A percentile compares a stretch with the other conserved stretches of the same genome.
These are phyloP conservation scores for Pichia cactophila DNA, from an alignment of 1,139 yeast species.

Conservation along the genomic window DNA sequence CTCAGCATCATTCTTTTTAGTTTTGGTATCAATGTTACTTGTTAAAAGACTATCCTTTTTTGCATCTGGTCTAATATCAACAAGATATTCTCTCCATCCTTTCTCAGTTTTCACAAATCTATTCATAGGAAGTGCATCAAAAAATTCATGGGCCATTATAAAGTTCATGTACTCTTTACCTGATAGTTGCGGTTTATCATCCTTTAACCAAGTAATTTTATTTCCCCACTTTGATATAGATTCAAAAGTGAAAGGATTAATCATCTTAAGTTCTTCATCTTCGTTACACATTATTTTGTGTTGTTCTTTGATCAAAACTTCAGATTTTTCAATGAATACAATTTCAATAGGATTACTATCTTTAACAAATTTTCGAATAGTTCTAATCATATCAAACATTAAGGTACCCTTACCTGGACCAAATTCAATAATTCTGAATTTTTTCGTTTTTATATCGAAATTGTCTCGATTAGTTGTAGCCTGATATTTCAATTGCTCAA, in stretches of 20 bases:
- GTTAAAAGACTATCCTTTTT: slow-evolving; percentile 15
- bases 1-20: slow-evolving; percentile 27
- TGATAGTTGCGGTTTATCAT: slow-evolving; percentile 37
- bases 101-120: slow-evolving; percentile 52
- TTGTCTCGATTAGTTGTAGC: slow-evolving; percentile 34
- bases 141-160: slow-evolving; percentile 77
- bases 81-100: slow-evolving; percentile 77
- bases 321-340: slow-evolving; percentile 66
- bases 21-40: slow-evolving; percentile 10
- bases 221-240: slow-evolving; percentile 50
- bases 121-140: slow-evolving; percentile 79
- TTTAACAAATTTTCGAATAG: slow-evolving; percentile 38
- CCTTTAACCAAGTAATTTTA: slow-evolving; percentile 59
- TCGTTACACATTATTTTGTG: slow-evolving; percentile 41
- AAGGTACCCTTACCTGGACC: slow-evolving; percentile 87
- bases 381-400: slow-evolving; percentile 54
- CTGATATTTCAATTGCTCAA: slow-evolving; percentile 35
- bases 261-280: slow-evolving; percentile 15
- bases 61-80: slow-evolving; percentile 34
- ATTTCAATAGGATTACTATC: slow-evolving; percentile 34
- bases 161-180: slow-evolving; percentile 41
- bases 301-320: slow-evolving; percentile 55
- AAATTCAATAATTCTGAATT: slow-evolving; percentile 61
- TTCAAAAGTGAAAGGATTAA: slow-evolving; percentile 32
- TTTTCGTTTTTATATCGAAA: slow-evolving; percentile 20